Evolutionary conservation across 1,284 basidiomycete species (phyloP).

Genomic region (Takashimella tepidaria): DNA sequence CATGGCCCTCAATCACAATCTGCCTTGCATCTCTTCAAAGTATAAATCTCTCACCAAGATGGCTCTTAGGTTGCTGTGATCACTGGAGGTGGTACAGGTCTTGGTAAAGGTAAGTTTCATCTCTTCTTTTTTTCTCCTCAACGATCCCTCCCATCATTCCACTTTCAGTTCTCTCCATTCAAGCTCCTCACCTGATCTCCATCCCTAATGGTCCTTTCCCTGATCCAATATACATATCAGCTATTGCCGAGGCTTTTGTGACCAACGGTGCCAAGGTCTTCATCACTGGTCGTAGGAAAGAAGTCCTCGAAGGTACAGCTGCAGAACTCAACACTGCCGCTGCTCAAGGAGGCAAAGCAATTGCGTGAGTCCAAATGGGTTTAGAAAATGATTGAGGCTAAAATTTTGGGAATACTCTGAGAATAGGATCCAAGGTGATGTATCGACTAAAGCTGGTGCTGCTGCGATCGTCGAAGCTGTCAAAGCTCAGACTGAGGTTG

Average conservation of each 20-base stretch:
- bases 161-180: not conserved
- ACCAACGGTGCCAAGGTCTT: conserved; percentile 47
- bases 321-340: conserved; percentile 28
- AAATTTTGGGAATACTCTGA: too few relatives aligned
- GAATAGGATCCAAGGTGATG: conserved; percentile 44
- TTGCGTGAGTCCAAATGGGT: conserved; percentile 11
- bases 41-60: too few relatives aligned
- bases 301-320: conserved; percentile 39
- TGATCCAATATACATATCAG: conserved; percentile 7
- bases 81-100: conserved; percentile 38
- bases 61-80: conserved; percentile 18
- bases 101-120: conserved; percentile 30
- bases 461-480: conserved; percentile 34
- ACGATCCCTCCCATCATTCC: too few relatives aligned
- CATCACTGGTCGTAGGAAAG: conserved; percentile 44
- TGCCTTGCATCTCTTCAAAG: too few relatives aligned
- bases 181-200: not conserved
- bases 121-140: too few relatives aligned
- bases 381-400: too few relatives aligned
- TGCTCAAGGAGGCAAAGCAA: conserved; percentile 20
- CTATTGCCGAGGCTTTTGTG: conserved; percentile 40
- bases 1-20: too few relatives aligned
- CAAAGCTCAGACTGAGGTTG: conserved; percentile 21
- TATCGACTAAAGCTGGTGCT: conserved; percentile 38
- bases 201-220: too few relatives aligned